A percentile compares a stretch with the other conserved stretches of the same genome.
Evolutionary conservation across 345 rosid genomes (phyloP).

Genomic region (Limnanthes douglasii): DNA sequence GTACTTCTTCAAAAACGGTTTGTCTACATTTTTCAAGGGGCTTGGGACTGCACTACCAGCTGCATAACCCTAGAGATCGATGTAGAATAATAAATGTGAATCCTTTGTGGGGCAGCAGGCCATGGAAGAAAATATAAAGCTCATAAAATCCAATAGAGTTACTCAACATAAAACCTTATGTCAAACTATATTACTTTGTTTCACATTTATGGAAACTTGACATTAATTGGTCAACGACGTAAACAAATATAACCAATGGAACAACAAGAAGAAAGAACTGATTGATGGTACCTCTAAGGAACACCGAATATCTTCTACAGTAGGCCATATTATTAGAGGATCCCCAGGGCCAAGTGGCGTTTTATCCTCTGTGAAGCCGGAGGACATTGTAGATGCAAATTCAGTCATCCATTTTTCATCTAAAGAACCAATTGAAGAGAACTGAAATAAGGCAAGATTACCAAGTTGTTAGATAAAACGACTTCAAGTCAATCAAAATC

Average conservation of each 20-base stretch:
- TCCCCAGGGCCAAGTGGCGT: slow-evolving; percentile 66
- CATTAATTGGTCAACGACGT: not conserved
- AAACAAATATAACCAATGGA: not conserved
- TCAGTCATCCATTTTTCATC: slow-evolving; percentile 95
- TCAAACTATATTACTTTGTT: too few species aligned
- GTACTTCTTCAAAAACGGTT: slow-evolving; percentile 58
- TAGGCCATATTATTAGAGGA: slow-evolving; percentile 84
- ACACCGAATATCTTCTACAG: slow-evolving; percentile 83
- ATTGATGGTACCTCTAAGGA: slow-evolving; percentile 62
- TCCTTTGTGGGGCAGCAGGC: not conserved
- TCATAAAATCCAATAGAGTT: not conserved
- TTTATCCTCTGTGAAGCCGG: slow-evolving; percentile 64
- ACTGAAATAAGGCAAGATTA: slow-evolving; percentile 25
- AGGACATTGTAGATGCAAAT: slow-evolving; percentile 68
- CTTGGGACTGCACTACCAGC: slow-evolving; percentile 90
- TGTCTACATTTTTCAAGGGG: slow-evolving; percentile 82
- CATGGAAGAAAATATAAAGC: not conserved
- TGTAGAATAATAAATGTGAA: slow-evolving; percentile 6
- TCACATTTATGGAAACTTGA: not conserved
- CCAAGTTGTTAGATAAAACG: slow-evolving; percentile 1
- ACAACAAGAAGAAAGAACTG: slow-evolving; percentile 4
- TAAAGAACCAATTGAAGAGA: slow-evolving; percentile 90
- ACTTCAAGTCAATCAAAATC: not conserved
- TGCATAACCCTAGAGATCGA: slow-evolving; percentile 60
- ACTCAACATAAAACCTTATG: not conserved